Percentiles rank a stretch among this genome's conserved stretches.
phyloP scores from a whole-genome alignment of 1,139 yeast genomes.

The Diutina rugosa region DNA sequence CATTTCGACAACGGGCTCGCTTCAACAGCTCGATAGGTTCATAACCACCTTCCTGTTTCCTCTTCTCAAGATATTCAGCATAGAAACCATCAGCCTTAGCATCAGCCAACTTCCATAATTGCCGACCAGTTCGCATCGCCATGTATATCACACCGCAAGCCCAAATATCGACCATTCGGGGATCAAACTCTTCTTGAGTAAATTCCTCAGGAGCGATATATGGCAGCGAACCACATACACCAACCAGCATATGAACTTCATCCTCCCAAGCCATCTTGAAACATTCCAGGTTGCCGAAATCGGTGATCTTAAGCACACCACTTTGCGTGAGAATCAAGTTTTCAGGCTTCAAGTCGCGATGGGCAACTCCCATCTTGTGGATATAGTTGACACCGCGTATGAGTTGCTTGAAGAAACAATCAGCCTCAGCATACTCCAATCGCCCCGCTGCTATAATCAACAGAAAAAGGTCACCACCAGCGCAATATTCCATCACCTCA shows the following conservation, averaged over 20 bases:
- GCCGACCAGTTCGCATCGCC: slow-evolving; percentile 97
- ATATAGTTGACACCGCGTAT: slow-evolving; percentile 85
- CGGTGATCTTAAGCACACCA: slow-evolving; percentile 81
- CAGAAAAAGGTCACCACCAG: slow-evolving; percentile 90
- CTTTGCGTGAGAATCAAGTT: slow-evolving; percentile 67
- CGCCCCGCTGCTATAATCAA: slow-evolving; percentile 76
- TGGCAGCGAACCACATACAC: slow-evolving; percentile 82
- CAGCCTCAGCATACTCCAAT: slow-evolving; percentile 79
- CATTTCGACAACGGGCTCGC: slow-evolving; percentile 81
- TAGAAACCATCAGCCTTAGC: slow-evolving; percentile 69
- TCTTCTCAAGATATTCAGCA: slow-evolving; percentile 53
- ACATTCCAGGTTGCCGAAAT: slow-evolving; percentile 93
- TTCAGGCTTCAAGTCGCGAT: slow-evolving; percentile 91
- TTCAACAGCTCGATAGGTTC: slow-evolving; percentile 81
- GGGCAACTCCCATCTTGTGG: slow-evolving; percentile 97
- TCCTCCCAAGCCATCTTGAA: slow-evolving; percentile 96
- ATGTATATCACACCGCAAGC: slow-evolving; percentile 92
- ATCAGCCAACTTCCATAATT: slow-evolving; percentile 80
- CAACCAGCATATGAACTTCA: slow-evolving; percentile 71
- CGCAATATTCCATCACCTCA: slow-evolving; percentile 93
- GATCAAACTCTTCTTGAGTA: slow-evolving; percentile 63
- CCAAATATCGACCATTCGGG: slow-evolving; percentile 91
- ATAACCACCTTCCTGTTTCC: slow-evolving; percentile 75
- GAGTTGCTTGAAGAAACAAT: slow-evolving; percentile 87
- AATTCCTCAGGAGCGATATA: slow-evolving; percentile 97